These are phyloP conservation scores for Russula dissimulans DNA, from an alignment of 768 basidiomycete genomes.

Conservation along the genomic window DNA sequence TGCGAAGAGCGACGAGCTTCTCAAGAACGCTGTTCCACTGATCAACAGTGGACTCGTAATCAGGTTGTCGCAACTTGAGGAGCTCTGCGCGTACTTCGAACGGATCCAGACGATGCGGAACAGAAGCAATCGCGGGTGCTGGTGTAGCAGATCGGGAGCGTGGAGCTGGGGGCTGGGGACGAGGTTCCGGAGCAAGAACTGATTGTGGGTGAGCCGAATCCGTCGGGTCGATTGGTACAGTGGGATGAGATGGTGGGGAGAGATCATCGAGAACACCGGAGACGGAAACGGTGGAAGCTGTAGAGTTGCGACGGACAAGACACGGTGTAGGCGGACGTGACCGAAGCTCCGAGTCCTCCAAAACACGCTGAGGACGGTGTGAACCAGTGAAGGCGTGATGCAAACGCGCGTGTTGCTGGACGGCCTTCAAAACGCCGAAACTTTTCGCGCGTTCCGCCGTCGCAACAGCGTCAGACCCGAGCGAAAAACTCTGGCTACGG, in stretches of 20 bases:
- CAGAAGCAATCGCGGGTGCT: neutral
- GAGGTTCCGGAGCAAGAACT: conserved; percentile 12
- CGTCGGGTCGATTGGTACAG: neutral
- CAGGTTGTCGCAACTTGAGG: conserved; percentile 15
- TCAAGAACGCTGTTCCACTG: conserved; percentile 59
- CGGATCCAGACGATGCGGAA: neutral
- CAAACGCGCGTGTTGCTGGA: conserved; percentile 54
- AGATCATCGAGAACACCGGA: conserved; percentile 21
- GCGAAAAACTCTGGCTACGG: conserved; percentile 55
- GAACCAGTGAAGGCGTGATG: conserved; percentile 43
- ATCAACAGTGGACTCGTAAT: conserved; percentile 30
- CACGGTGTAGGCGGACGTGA: conserved; percentile 24
- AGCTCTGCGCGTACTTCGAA: conserved; percentile 30
- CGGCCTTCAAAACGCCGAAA: conserved; percentile 51
- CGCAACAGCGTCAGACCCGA: conserved; percentile 33
- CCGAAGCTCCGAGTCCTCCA: conserved; percentile 14
- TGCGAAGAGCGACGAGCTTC: conserved; percentile 40
- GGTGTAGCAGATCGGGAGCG: neutral
- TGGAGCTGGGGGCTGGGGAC: neutral
- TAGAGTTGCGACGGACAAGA: conserved; percentile 41
- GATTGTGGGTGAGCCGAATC: conserved; percentile 27
- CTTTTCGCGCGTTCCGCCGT: conserved; percentile 32
- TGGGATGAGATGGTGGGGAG: conserved; percentile 8
- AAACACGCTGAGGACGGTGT: conserved; percentile 2
- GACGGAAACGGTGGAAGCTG: conserved; percentile 11